phyloP scores from a whole-genome alignment of 768 basidiomycete species.

The Lactifluus pinguis region DNA sequence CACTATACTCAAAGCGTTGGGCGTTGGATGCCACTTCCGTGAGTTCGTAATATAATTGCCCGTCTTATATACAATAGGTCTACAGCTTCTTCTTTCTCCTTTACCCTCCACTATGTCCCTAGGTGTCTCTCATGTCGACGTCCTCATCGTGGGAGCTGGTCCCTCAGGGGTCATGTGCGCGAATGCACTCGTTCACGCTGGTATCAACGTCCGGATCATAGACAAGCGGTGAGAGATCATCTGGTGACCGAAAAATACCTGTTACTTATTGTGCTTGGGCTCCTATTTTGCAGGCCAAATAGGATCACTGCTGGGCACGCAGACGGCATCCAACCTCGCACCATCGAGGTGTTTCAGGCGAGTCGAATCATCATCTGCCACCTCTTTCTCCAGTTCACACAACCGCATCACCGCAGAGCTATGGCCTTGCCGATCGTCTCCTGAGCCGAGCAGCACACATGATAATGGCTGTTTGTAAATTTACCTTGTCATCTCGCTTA shows the following conservation, averaged over 20 bases:
- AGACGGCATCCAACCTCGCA: constrained; percentile 48
- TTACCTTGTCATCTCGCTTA: neutral
- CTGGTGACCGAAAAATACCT: neutral
- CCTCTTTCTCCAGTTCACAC: too few relatives aligned
- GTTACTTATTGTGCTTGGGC: neutral
- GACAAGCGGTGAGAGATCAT: constrained; percentile 39
- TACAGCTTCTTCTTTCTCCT: too few relatives aligned
- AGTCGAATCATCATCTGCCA: neutral
- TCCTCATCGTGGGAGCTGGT: constrained; percentile 55
- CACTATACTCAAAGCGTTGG: too few relatives aligned
- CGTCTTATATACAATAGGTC: neutral
- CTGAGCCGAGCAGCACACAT: constrained; percentile 58
- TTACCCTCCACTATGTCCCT: neutral
- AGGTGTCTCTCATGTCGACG: constrained; percentile 41
- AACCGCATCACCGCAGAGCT: constrained; percentile 41
- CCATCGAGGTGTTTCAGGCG: constrained; percentile 44
- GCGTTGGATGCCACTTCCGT: too few relatives aligned
- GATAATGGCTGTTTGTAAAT: constrained; percentile 49
- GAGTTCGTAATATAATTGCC: too few relatives aligned
- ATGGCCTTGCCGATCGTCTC: constrained; percentile 61
- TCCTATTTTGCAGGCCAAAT: constrained; percentile 23
- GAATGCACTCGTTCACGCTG: constrained; percentile 49
- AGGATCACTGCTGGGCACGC: constrained; percentile 42
- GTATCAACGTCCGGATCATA: constrained; percentile 49
- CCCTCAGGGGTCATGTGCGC: constrained; percentile 61